phyloP scores from a whole-genome alignment of 169 alveolate genomes.

The Pseudocohnilembus persalinus region DNA sequence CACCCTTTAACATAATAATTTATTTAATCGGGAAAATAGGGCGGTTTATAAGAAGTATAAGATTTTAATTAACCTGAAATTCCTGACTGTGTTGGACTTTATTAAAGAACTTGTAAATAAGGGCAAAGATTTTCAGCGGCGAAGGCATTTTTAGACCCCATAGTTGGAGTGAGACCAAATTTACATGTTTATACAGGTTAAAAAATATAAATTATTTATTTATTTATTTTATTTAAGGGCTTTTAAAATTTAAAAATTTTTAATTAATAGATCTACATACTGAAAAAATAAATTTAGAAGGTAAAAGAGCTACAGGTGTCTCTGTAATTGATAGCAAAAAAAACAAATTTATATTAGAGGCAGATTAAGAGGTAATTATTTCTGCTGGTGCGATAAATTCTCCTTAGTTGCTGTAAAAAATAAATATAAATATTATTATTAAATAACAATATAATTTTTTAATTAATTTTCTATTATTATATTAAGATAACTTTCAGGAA shows the following conservation, averaged over 20 bases:
- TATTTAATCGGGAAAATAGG: background rate
- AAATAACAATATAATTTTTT: background rate
- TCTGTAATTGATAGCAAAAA: background rate
- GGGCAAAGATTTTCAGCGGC: conserved; percentile 20
- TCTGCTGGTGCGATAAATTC: conserved; percentile 41
- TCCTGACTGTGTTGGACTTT: conserved; percentile 8
- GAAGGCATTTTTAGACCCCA: conserved; percentile 9
- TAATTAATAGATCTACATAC: background rate
- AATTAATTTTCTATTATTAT: background rate
- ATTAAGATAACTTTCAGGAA: conserved; percentile 26
- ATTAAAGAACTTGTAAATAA: conserved; percentile 7
- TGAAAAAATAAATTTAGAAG: background rate
- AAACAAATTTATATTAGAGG: background rate
- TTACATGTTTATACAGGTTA: background rate
- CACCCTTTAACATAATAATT: background rate
- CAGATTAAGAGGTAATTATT: conserved; percentile 31
- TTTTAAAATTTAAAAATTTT: background rate
- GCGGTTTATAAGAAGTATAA: background rate
- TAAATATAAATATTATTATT: too few relatives aligned
- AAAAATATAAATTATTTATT: background rate
- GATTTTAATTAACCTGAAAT: conserved; percentile 22
- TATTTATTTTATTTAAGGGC: background rate
- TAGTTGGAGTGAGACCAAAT: background rate
- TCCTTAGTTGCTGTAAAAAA: conserved; percentile 19
- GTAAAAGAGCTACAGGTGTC: background rate